A percentile compares a stretch with the other conserved stretches of the same genome.
phyloP scores from a whole-genome alignment of 306 rosid species.

The Cucurbita maxima region DNA sequence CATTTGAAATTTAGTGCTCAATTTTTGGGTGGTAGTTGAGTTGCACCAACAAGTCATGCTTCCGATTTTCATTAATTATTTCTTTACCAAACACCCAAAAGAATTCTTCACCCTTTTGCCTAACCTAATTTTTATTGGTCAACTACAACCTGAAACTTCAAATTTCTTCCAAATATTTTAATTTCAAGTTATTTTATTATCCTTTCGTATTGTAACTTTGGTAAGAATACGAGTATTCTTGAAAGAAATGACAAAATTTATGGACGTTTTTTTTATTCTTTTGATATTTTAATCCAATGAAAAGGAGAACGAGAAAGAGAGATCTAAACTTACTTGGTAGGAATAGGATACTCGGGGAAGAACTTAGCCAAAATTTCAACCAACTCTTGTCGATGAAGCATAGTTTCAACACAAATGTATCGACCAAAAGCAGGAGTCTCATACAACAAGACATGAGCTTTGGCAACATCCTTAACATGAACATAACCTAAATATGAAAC shows the following conservation, averaged over 20 bases:
- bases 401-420: slow-evolving; percentile 51
- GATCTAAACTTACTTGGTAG: slow-evolving; percentile 42
- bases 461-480: slow-evolving; percentile 62
- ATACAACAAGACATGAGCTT: slow-evolving; percentile 56
- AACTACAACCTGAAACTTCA: not conserved
- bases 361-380: slow-evolving; percentile 58
- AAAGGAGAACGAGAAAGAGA: not conserved
- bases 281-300: too few relatives aligned
- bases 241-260: too few relatives aligned
- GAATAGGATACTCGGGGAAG: slow-evolving; percentile 71
- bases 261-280: too few relatives aligned
- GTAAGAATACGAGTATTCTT: too few relatives aligned
- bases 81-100: not conserved
- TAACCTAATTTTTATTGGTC: not conserved
- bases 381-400: slow-evolving; percentile 67
- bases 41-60: not conserved
- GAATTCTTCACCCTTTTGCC: not conserved
- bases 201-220: too few relatives aligned
- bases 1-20: not conserved
- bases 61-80: not conserved
- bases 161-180: not conserved
- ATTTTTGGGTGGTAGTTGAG: not conserved
- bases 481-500: slow-evolving; percentile 25
- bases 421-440: slow-evolving; percentile 66
- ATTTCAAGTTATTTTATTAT: not conserved